A percentile compares a stretch with the other conserved stretches of the same genome.
phyloP scores from a whole-genome alignment of 2,329 filamentous ascomycete species.

The Mycocentrospora acerina region DNA sequence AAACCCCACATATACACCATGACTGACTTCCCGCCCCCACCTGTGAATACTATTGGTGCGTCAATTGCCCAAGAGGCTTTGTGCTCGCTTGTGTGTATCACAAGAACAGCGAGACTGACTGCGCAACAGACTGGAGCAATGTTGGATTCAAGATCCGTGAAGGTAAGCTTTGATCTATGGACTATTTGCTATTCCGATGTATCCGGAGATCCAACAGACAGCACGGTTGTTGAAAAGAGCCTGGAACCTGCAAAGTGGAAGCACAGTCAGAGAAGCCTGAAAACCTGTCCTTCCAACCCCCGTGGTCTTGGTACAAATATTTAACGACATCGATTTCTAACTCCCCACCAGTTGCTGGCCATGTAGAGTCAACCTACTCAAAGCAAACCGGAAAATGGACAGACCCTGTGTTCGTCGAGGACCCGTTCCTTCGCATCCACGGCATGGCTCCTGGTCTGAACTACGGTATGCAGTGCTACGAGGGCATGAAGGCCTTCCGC shows the following conservation, averaged over 20 bases:
- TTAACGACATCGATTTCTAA: slow-evolving; percentile 1
- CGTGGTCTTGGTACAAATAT: neutral
- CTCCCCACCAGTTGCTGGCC: slow-evolving; percentile 72
- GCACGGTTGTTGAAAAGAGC: no score
- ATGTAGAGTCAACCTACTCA: slow-evolving; percentile 86
- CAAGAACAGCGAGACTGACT: slow-evolving; percentile 8
- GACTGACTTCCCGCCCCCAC: slow-evolving; percentile 64
- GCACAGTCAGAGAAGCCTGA: no score
- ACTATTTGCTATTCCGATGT: neutral
- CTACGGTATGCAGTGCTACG: slow-evolving; percentile 95
- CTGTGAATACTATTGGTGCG: slow-evolving; percentile 72
- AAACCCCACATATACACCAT: slow-evolving; percentile 15
- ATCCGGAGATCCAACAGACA: no score
- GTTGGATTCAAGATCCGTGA: slow-evolving; percentile 92
- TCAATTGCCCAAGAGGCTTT: slow-evolving; percentile 6
- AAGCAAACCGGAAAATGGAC: slow-evolving; percentile 75
- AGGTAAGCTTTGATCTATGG: slow-evolving; percentile 54
- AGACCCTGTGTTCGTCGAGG: slow-evolving; percentile 73
- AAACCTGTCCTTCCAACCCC: neutral
- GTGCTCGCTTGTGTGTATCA: neutral
- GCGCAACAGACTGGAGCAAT: slow-evolving; percentile 75
- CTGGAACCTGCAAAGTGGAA: no score
- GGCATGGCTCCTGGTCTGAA: slow-evolving; percentile 95
- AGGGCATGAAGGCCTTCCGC: slow-evolving; percentile 97
- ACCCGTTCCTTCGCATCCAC: slow-evolving; percentile 85